Conservation (phyloP, 331 rosid genomes). For the Quercus tomentella region DNA sequence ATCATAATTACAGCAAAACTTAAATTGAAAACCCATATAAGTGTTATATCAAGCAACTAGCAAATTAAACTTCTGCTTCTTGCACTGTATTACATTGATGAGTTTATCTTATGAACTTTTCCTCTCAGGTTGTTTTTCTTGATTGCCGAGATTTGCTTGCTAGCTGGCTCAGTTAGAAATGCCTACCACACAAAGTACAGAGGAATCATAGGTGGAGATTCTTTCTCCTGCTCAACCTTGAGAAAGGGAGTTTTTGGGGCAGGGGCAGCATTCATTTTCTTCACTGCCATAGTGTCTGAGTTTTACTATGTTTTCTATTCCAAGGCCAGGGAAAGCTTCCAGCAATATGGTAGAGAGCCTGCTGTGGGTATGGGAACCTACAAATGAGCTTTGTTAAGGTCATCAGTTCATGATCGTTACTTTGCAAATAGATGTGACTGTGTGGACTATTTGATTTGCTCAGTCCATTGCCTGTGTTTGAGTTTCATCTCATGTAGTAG, state of each 20-base stretch:
- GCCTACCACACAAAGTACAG: conserved; percentile 93
- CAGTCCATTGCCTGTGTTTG: conserved; percentile 19
- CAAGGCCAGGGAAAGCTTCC: conserved; percentile 70
- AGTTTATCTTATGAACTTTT: not conserved
- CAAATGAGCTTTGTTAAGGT: conserved; percentile 43
- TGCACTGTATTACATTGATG: not conserved
- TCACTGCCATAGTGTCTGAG: conserved; percentile 66
- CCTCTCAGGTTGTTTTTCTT: conserved; percentile 75
- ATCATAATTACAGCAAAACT: not conserved
- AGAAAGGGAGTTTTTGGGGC: conserved; percentile 94
- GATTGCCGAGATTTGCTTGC: conserved; percentile 84
- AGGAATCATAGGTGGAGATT: conserved; percentile 16
- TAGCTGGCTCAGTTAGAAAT: conserved; percentile 89
- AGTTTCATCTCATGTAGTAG: conserved; percentile 29
- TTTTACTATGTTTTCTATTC: conserved; percentile 84
- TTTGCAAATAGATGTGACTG: conserved; percentile 22
- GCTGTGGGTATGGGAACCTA: conserved; percentile 87
- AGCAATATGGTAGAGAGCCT: conserved; percentile 66
- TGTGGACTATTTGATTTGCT: conserved; percentile 17
- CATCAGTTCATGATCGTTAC: not conserved
- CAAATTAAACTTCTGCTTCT: conserved; percentile 1
- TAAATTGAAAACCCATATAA: not conserved
- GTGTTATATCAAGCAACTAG: not conserved
- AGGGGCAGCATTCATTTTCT: conserved; percentile 79
- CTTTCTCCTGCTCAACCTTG: conserved; percentile 64